Evolutionary conservation across 306 rosid species (phyloP).

Genomic region (Astragalus membranaceus): DNA sequence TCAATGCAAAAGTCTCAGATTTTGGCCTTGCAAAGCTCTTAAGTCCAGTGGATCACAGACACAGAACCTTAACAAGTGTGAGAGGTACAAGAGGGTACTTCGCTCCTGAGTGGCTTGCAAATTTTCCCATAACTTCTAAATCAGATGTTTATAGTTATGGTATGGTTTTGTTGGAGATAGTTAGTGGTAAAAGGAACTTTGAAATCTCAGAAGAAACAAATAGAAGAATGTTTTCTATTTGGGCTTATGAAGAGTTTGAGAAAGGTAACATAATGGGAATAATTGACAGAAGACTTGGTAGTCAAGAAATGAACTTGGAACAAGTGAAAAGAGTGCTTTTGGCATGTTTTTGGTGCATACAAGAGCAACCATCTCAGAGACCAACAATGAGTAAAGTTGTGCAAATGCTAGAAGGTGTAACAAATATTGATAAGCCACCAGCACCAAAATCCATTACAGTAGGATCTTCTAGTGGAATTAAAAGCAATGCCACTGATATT

Average conservation of each 20-base stretch:
- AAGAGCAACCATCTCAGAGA: slow-evolving; percentile 70
- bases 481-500: slow-evolving; percentile 29
- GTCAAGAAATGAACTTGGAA: slow-evolving; percentile 49
- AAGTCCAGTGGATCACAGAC: slow-evolving; percentile 52
- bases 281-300: slow-evolving; percentile 46
- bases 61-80: slow-evolving; percentile 56
- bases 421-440: slow-evolving; percentile 57
- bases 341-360: slow-evolving; percentile 82
- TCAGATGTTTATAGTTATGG: slow-evolving; percentile 83
- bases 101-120: slow-evolving; percentile 86
- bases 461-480: slow-evolving; percentile 26
- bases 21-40: slow-evolving; percentile 81
- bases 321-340: slow-evolving; percentile 52
- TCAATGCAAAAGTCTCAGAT: slow-evolving; percentile 68
- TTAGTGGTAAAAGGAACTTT: slow-evolving; percentile 78
- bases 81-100: slow-evolving; percentile 83
- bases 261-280: slow-evolving; percentile 54
- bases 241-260: slow-evolving; percentile 74
- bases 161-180: slow-evolving; percentile 80
- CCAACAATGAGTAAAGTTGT: slow-evolving; percentile 71
- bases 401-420: slow-evolving; percentile 82
- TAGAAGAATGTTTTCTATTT: slow-evolving; percentile 44
- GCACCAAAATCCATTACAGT: slow-evolving; percentile 34
- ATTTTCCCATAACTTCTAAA: slow-evolving; percentile 65
- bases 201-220: slow-evolving; percentile 57